Base-by-base conservation (phyloP, 176 grass and related monocot species). In the Neostapfia colusana region DNA sequence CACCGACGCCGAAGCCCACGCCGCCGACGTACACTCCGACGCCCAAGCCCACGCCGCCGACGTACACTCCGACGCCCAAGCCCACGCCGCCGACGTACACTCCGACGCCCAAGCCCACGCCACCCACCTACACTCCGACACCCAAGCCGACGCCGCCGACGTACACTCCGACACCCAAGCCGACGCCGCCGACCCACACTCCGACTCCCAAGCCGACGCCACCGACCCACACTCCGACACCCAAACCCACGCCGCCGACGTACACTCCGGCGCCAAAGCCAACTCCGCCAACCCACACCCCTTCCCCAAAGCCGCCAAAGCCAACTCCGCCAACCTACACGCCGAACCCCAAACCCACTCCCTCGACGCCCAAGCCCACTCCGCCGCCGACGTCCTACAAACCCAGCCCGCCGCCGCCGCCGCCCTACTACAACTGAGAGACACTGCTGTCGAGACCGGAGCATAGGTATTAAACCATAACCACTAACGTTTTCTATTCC, bases 341-440 rank as follows among this genome's bases (percentile, higher is more conserved):
- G 31, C 31, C 31, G 31, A 31, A 31, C 31, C 31, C 31, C 31
- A 31, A 31, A 31, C 65, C 64, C 0, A 50, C 2, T 0, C 74
- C 74, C 0, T 49, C 13, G 17, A 41, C 74, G 5, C 14, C 27
- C 2, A 65, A 42, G 1, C 57, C 81, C 1, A 77, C 31, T 2
- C 80, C 80, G 1, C 70, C 70, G 10, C 14, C 87, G 17, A 65
- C 84, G 56, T 67, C 73, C 4, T 48, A 86, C 59, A 28, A 64
- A 4, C 79, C 70, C 37, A 18, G 44, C 51, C 48, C 85, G 0
- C n/a, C n/a, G n/a, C 90, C 90, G 59, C 87, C 87, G 55, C 90
- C 87, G 49, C 87, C 87, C 36, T 74, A 92, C 81, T 78, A 90
- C 45, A 36, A 78, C 46, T 80, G 31, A 75, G 27, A 31, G 26